A percentile compares a stretch with the other conserved stretches of the same genome.
These are phyloP conservation scores for Lagenidium giganteum DNA, from an alignment of 352 stramenopile species.

Conservation along the genomic window DNA sequence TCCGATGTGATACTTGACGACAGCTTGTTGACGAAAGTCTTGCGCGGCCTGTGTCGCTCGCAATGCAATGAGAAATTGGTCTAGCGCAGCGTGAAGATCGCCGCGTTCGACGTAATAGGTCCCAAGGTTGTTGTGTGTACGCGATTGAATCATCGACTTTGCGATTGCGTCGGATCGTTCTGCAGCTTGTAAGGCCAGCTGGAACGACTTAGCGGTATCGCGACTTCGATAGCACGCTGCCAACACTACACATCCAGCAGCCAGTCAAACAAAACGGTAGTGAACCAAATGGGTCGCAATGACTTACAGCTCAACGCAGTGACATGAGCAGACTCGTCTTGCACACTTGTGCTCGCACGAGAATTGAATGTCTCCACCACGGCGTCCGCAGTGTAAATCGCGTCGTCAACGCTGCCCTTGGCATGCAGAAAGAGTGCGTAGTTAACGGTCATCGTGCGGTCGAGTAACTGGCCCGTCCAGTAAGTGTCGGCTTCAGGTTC, in stretches of 20 bases:
- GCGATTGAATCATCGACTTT: constrained; percentile 20
- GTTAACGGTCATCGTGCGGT: constrained; percentile 31
- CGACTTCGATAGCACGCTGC: background rate
- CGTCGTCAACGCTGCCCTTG: constrained; percentile 24
- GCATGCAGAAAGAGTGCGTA: constrained; percentile 38
- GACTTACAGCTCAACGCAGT: too few relatives aligned
- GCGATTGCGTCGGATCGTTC: constrained; percentile 12
- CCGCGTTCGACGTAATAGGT: constrained; percentile 24
- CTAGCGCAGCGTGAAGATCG: constrained; percentile 20
- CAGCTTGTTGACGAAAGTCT: constrained; percentile 29
- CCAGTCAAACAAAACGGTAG: too few relatives aligned
- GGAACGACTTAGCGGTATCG: constrained; percentile 14
- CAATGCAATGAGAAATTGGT: constrained; percentile 30
- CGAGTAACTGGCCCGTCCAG: too few relatives aligned
- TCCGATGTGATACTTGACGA: constrained; percentile 40
- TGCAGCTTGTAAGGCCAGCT: constrained; percentile 17
- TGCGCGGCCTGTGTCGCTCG: constrained; percentile 16
- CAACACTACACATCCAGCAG: constrained; percentile 5
- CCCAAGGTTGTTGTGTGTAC: constrained; percentile 34
- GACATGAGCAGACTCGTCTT: background rate
- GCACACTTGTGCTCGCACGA: background rate
- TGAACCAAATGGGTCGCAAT: too few relatives aligned
- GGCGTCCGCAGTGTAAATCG: constrained; percentile 19
- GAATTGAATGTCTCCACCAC: constrained; percentile 12
- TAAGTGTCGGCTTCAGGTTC: too few relatives aligned